Percentiles rank a stretch among this genome's conserved stretches.
Evolutionary conservation across 257 asterid species (phyloP).

Genomic region (Capsicum chinense): DNA sequence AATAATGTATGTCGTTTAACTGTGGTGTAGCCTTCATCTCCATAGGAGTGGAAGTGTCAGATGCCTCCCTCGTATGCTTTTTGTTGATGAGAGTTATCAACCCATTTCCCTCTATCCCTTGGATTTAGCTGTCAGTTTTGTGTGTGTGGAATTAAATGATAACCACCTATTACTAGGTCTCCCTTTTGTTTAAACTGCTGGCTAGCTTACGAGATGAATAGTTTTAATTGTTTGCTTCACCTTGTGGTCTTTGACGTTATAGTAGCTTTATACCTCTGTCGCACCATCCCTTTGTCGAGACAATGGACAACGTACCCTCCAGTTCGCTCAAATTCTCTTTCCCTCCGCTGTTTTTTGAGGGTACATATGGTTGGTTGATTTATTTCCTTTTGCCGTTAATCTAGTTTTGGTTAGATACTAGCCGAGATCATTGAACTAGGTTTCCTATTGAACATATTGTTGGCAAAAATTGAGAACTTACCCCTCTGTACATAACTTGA

Average conservation of each 20-base stretch:
- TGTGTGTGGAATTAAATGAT: not conserved
- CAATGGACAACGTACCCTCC: not conserved
- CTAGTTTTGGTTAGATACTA: not conserved
- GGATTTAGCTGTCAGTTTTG: conserved; percentile 22
- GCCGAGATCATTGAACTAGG: not conserved
- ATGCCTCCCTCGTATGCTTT: not conserved
- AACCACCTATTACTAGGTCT: not conserved
- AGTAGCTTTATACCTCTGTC: not conserved
- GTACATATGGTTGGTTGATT: not conserved
- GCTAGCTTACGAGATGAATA: not conserved
- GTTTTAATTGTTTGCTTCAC: not conserved
- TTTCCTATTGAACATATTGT: not conserved
- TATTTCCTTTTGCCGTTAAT: not conserved
- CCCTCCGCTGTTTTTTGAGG: not conserved
- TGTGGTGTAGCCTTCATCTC: not conserved
- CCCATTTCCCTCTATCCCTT: not conserved
- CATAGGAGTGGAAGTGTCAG: not conserved
- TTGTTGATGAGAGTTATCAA: not conserved
- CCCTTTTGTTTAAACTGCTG: not conserved
- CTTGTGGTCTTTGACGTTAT: not conserved
- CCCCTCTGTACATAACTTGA: not conserved
- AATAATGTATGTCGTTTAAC: not conserved
- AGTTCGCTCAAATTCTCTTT: not conserved
- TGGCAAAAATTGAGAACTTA: not conserved
- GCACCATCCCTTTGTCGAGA: not conserved